phyloP scores from a whole-genome alignment of 1,139 yeast genomes.

The Pichia sp. region DNA sequence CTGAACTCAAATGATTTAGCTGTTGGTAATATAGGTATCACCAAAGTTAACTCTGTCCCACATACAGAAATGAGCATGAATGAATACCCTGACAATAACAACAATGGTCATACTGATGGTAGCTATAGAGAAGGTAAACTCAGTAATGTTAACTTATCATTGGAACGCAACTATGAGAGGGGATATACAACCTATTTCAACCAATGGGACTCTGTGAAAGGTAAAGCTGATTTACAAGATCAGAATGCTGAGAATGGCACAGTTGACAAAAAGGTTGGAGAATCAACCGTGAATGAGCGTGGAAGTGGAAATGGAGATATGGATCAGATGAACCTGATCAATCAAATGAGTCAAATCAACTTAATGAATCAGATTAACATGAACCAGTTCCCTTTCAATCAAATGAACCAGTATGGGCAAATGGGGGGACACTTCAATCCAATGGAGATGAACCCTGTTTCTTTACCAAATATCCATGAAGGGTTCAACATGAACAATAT shows the following conservation, averaged over 20 bases:
- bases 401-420: conserved; percentile 2
- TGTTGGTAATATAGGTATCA: conserved; percentile 18
- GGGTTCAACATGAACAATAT: conserved; percentile 1
- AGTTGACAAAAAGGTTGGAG: not conserved
- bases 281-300: not conserved
- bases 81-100: not conserved
- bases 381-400: not conserved
- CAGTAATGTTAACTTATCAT: conserved; percentile 4
- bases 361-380: conserved; percentile 6
- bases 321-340: conserved; percentile 1
- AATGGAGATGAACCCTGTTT: not conserved
- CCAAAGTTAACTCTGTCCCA: conserved; percentile 5
- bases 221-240: not conserved
- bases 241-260: not conserved
- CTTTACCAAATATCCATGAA: not conserved
- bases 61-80: not conserved
- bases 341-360: conserved; percentile 11
- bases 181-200: conserved; percentile 7
- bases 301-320: not conserved
- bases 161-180: not conserved
- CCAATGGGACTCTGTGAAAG: conserved; percentile 2
- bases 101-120: not conserved
- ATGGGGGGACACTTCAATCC: conserved; percentile 3
- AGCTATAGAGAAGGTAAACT: not conserved
- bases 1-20: not conserved